phyloP scores from a whole-genome alignment of 306 rosid genomes.

The Psophocarpus tetragonolobus region DNA sequence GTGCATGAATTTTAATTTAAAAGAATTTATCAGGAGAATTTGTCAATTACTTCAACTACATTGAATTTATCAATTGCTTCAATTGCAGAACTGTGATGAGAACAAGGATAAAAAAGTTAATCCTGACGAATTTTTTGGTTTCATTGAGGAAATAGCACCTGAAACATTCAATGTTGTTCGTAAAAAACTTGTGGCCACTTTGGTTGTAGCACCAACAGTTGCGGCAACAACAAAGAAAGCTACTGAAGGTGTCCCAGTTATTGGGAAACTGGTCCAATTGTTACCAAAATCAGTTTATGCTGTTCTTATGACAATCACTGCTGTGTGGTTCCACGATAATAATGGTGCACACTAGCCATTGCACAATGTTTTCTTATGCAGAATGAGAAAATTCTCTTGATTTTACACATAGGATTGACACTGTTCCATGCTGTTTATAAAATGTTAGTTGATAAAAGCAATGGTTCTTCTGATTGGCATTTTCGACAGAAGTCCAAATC shows the following conservation, averaged over 20 bases:
- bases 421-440: not conserved
- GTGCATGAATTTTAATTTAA: no score
- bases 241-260: slow-evolving; percentile 84
- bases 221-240: slow-evolving; percentile 77
- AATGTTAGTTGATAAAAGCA: slow-evolving; percentile 12
- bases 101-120: slow-evolving; percentile 56
- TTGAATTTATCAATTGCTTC: not conserved
- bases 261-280: slow-evolving; percentile 76
- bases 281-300: slow-evolving; percentile 75
- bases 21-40: not conserved
- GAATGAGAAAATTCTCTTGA: not conserved
- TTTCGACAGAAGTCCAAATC: not conserved
- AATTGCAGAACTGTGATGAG: slow-evolving; percentile 60
- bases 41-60: slow-evolving; percentile 19
- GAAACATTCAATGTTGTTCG: slow-evolving; percentile 53
- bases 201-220: slow-evolving; percentile 75
- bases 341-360: not conserved
- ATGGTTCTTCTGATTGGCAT: slow-evolving; percentile 12
- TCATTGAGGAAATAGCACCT: slow-evolving; percentile 59
- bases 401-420: slow-evolving; percentile 15
- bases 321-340: slow-evolving; percentile 51
- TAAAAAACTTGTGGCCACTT: slow-evolving; percentile 62
- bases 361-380: not conserved
- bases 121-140: slow-evolving; percentile 56
- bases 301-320: slow-evolving; percentile 54